phyloP scores from a whole-genome alignment of 768 basidiomycete species.

The Podaxis pistillaris region DNA sequence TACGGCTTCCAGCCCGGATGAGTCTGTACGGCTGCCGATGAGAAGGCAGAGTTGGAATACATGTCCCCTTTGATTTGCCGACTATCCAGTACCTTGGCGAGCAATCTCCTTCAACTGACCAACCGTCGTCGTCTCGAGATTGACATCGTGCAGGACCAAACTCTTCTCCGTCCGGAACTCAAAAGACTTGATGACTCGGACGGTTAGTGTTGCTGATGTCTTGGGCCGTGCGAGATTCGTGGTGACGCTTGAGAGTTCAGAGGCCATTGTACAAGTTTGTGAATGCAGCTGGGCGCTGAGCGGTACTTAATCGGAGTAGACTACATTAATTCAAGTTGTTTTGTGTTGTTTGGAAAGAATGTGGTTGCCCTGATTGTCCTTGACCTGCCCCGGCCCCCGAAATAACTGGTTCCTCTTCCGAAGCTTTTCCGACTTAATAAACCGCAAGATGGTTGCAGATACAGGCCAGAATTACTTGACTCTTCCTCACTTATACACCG shows the following conservation, averaged over 20 bases:
- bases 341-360: background rate
- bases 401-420: background rate
- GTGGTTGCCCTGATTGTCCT: no score
- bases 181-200: slow-evolving; percentile 95
- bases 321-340: background rate
- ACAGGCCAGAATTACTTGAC: no score
- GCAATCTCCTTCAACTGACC: slow-evolving; percentile 73
- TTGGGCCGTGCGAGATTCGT: slow-evolving; percentile 67
- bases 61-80: slow-evolving; percentile 13
- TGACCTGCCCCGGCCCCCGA: background rate
- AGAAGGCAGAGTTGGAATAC: slow-evolving; percentile 6
- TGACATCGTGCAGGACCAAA: slow-evolving; percentile 78
- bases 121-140: slow-evolving; percentile 80
- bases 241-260: slow-evolving; percentile 33
- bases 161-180: slow-evolving; percentile 87
- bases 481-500: no score
- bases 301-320: background rate
- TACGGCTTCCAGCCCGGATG: slow-evolving; percentile 89
- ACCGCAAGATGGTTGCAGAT: background rate
- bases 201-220: slow-evolving; percentile 80
- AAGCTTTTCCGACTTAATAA: slow-evolving; percentile 1
- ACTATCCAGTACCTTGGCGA: slow-evolving; percentile 50
- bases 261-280: background rate
- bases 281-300: background rate
- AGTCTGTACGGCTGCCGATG: slow-evolving; percentile 59